A percentile compares a stretch with the other conserved stretches of the same genome.
Evolutionary conservation across 176 grass and related monocot species (phyloP).

Genomic region (Bonia amplexicaulis): DNA sequence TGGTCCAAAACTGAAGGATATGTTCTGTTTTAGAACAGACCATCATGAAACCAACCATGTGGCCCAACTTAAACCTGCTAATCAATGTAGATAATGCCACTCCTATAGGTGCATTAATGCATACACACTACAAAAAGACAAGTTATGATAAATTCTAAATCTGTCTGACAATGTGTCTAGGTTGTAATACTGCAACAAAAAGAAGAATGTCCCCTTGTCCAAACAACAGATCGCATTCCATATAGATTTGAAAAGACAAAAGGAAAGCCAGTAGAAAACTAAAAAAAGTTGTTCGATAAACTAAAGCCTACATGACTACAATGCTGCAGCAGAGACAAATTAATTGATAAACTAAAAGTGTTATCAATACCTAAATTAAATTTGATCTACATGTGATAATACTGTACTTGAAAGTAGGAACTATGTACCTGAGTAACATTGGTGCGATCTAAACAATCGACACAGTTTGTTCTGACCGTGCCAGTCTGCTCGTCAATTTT

Average conservation of each 20-base stretch:
- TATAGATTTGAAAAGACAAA: neutral
- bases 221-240: neutral
- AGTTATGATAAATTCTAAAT: neutral
- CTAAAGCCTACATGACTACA: neutral
- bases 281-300: neutral
- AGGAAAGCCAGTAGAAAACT: neutral
- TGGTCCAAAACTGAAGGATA: neutral
- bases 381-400: slow-evolving; percentile 8
- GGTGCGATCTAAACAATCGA: slow-evolving; percentile 97
- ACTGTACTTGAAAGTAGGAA: neutral
- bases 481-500: slow-evolving; percentile 76
- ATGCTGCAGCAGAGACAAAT: neutral
- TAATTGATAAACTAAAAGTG: neutral
- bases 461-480: slow-evolving; percentile 83
- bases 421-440: slow-evolving; percentile 93
- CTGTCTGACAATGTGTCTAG: neutral
- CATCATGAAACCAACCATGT: neutral
- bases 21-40: neutral
- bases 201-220: neutral
- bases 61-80: slow-evolving; percentile 6
- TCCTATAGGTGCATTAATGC: neutral
- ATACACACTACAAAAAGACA: neutral
- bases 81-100: neutral
- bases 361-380: slow-evolving; percentile 2
- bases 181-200: neutral